Percentiles rank a stretch among this genome's conserved stretches.
These are phyloP conservation scores for Sedum album DNA, from an alignment of 164 flowering plant species.

Conservation along the genomic window DNA sequence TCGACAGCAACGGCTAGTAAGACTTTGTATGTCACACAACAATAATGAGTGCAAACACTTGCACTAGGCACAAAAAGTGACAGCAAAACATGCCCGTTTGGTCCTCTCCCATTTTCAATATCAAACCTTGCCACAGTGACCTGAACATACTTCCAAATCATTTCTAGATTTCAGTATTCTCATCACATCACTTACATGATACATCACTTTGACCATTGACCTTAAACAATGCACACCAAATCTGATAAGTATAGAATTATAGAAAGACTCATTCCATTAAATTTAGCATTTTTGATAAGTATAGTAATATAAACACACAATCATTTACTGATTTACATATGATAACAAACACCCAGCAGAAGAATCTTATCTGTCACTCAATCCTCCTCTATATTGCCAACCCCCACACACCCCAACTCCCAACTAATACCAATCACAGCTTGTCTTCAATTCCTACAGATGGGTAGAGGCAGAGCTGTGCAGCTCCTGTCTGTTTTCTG, in stretches of 20 bases:
- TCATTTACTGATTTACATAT: neutral
- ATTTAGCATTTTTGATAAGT: neutral
- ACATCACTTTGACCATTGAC: neutral
- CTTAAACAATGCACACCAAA: neutral
- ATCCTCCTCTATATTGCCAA: neutral
- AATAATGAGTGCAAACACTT: neutral
- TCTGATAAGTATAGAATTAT: too few species aligned
- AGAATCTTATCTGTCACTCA: conserved; percentile 3
- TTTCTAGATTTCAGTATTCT: neutral
- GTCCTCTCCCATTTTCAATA: neutral
- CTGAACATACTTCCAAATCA: neutral
- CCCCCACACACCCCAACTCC: neutral
- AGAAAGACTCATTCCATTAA: too few species aligned
- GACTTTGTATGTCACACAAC: neutral
- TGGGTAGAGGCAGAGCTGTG: neutral
- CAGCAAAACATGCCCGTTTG: neutral
- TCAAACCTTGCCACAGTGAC: neutral
- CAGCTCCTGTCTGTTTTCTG: neutral
- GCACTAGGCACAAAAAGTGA: neutral
- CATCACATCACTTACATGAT: neutral
- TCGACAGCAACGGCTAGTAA: neutral
- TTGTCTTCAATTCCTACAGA: too few species aligned
- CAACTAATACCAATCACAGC: neutral
- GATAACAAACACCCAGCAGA: neutral
- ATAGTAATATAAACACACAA: neutral